A percentile compares a stretch with the other conserved stretches of the same genome.
Evolutionary conservation across 1,284 basidiomycete species (phyloP).

Genomic region (Lignosus rhinocerotis): DNA sequence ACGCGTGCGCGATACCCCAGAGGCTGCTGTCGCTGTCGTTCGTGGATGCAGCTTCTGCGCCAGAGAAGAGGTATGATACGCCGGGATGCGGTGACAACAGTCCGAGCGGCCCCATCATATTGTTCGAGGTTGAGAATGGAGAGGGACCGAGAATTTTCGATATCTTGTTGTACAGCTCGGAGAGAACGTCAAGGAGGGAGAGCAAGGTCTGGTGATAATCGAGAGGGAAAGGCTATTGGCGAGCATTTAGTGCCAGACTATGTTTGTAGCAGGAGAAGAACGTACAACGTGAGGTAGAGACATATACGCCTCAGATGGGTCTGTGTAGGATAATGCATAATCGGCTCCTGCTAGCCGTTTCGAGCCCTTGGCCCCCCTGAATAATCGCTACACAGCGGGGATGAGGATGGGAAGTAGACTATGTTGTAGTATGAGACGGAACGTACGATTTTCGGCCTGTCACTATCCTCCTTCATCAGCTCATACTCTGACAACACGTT

Average conservation of each 20-base stretch:
- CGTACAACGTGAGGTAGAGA: conserved; percentile 74
- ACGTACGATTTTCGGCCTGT: conserved; percentile 75
- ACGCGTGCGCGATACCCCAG: conserved; percentile 70
- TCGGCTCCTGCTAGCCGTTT: conserved; percentile 59
- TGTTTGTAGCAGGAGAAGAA: conserved; percentile 9
- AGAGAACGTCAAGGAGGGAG: conserved; percentile 83
- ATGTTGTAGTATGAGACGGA: not conserved
- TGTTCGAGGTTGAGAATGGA: conserved; percentile 62
- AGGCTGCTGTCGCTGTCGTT: conserved; percentile 52
- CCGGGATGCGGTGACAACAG: conserved; percentile 73
- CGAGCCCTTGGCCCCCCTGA: conserved; percentile 52
- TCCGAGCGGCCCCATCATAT: conserved; percentile 78
- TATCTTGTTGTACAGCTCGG: conserved; percentile 85
- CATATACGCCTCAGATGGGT: conserved; percentile 69
- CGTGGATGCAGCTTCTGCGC: conserved; percentile 33
- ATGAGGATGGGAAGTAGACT: not conserved
- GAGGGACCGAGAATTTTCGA: conserved; percentile 77
- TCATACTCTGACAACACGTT: conserved; percentile 79
- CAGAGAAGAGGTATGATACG: conserved; percentile 75
- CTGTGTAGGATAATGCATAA: conserved; percentile 59
- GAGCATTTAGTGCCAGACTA: conserved; percentile 1
- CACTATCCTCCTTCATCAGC: conserved; percentile 67
- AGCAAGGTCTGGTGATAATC: conserved; percentile 87
- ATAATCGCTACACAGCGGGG: conserved; percentile 48
- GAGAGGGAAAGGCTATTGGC: conserved; percentile 70